Evolutionary conservation across 2,329 filamentous ascomycete species (phyloP).

Genomic region (Aspergillus carbonarius): DNA sequence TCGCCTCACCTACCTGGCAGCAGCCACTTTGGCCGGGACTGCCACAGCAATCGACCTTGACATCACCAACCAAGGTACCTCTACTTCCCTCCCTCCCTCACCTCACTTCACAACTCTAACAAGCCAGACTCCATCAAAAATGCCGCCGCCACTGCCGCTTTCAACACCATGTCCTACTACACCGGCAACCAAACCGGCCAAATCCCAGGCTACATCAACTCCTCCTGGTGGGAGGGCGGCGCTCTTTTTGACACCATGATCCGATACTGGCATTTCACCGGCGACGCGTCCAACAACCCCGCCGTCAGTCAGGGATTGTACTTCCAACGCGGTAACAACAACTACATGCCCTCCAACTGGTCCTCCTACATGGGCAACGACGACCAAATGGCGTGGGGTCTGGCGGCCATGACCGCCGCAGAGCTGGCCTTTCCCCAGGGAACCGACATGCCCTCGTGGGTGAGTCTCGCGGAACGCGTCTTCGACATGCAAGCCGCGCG

Average conservation of each 20-base stretch:
- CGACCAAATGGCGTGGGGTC: conserved; percentile 71
- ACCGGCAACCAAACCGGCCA: conserved; percentile 46
- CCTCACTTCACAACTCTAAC: no score
- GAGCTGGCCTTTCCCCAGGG: conserved; percentile 73
- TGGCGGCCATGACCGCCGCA: conserved; percentile 72
- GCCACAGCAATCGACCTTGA: not conserved
- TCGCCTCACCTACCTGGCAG: not conserved
- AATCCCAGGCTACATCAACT: conserved; percentile 47
- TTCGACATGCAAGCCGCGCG: conserved; percentile 72
- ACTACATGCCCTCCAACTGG: conserved; percentile 69
- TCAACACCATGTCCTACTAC: conserved; percentile 50
- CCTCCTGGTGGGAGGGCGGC: conserved; percentile 66
- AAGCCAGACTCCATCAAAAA: conserved; percentile 40
- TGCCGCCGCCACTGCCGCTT: conserved; percentile 41
- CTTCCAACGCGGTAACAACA: conserved; percentile 67
- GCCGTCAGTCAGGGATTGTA: conserved; percentile 65
- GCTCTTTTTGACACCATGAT: conserved; percentile 66
- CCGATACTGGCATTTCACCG: conserved; percentile 80
- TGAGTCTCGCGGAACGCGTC: conserved; percentile 69
- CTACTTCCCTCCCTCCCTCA: no score
- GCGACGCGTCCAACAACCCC: conserved; percentile 69
- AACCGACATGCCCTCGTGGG: conserved; percentile 65
- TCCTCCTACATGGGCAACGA: conserved; percentile 45
- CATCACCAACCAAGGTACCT: not conserved
- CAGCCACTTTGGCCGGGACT: not conserved